Evolutionary conservation across 148 eudicot genomes (phyloP).

Genomic region (Agrostemma githago): DNA sequence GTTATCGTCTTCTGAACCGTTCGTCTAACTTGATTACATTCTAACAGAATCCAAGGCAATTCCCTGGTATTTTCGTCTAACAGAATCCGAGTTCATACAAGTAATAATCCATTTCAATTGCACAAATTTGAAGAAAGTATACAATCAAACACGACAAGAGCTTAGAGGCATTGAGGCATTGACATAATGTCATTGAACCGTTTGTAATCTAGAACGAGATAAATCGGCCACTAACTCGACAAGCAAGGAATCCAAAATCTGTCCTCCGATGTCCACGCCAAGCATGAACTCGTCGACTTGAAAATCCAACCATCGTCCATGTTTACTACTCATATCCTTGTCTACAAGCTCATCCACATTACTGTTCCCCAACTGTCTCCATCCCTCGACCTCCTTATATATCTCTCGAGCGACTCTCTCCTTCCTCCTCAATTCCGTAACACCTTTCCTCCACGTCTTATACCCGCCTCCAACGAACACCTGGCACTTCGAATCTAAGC

Average conservation of each 20-base stretch:
- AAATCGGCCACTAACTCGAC: slow-evolving; percentile 67
- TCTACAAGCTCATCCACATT: slow-evolving; percentile 95
- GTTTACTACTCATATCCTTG: slow-evolving; percentile 75
- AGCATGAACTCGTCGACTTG: slow-evolving; percentile 64
- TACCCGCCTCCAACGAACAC: slow-evolving; percentile 43
- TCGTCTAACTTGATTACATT: background rate
- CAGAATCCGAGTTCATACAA: too few species aligned
- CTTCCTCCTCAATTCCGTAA: slow-evolving; percentile 45
- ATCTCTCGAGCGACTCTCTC: slow-evolving; percentile 64
- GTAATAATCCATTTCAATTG: background rate
- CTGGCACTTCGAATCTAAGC: slow-evolving; percentile 58
- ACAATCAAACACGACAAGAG: background rate
- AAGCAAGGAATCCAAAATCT: slow-evolving; percentile 59
- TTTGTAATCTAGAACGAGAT: slow-evolving; percentile 17
- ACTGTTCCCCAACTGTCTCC: slow-evolving; percentile 55
- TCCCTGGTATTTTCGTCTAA: too few species aligned
- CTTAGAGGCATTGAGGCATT: background rate
- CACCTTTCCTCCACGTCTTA: slow-evolving; percentile 52
- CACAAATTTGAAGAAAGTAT: background rate
- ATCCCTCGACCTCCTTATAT: slow-evolving; percentile 51
- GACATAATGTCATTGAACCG: background rate
- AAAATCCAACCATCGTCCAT: slow-evolving; percentile 79
- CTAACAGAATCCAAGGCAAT: too few species aligned
- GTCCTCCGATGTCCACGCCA: slow-evolving; percentile 58
- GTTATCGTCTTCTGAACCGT: slow-evolving; percentile 16